phyloP scores from a whole-genome alignment of 2,329 filamentous ascomycete genomes.

The Rhynchosporium agropyri region DNA sequence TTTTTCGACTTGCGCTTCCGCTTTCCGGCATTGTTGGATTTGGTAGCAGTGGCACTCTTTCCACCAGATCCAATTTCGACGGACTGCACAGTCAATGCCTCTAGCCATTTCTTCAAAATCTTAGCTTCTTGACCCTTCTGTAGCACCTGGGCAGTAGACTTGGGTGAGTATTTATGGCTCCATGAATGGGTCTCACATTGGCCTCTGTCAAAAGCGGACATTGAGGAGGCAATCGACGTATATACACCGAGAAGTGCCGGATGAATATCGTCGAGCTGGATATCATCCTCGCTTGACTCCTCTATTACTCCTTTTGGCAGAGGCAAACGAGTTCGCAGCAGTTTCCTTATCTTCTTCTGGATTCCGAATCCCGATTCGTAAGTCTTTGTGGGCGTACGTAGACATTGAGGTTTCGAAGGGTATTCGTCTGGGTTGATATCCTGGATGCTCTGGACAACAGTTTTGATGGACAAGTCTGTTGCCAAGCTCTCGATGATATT shows the following conservation, averaged over 20 bases:
- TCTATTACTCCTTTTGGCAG: conserved; percentile 26
- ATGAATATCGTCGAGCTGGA: conserved; percentile 47
- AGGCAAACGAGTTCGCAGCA: conserved; percentile 45
- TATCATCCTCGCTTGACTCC: conserved; percentile 45
- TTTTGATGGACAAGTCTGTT: conserved; percentile 29
- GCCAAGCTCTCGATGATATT: conserved; percentile 37
- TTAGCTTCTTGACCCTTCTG: conserved; percentile 71
- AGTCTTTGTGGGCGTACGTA: conserved; percentile 58
- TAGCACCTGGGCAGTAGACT: conserved; percentile 68
- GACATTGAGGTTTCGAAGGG: conserved; percentile 50
- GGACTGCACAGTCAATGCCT: conserved; percentile 72
- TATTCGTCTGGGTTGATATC: conserved; percentile 39
- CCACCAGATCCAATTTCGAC: conserved; percentile 62
- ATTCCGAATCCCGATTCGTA: conserved; percentile 61
- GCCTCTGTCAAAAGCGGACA: conserved; percentile 81
- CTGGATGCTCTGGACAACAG: conserved; percentile 29
- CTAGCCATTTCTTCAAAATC: conserved; percentile 80
- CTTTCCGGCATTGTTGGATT: conserved; percentile 51
- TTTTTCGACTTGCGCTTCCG: conserved; percentile 68
- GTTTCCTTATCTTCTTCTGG: conserved; percentile 51
- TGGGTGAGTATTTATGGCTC: conserved; percentile 84
- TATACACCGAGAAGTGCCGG: conserved; percentile 63
- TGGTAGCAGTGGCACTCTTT: conserved; percentile 30
- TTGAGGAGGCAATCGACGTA: conserved; percentile 57
- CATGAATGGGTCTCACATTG: conserved; percentile 74